Conservation (phyloP, 2,329 filamentous ascomycete genomes). For the Bipolaris zeicola region DNA sequence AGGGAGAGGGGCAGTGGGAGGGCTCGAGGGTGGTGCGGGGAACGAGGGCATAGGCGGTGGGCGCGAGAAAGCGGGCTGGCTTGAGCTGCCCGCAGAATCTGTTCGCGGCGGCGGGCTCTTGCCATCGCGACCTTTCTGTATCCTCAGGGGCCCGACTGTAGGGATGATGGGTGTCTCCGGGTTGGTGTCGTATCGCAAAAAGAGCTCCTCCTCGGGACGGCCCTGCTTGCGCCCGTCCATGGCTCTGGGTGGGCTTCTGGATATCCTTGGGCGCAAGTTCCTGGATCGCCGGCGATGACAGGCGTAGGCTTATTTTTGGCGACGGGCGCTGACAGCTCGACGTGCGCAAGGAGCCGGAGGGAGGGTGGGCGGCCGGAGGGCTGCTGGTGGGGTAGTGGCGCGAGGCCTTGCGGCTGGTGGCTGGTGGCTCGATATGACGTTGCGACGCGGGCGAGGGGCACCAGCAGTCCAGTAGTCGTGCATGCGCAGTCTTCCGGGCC, state of each 20-base stretch:
- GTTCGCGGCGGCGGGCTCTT: slow-evolving; percentile 58
- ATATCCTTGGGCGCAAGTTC: slow-evolving; percentile 12
- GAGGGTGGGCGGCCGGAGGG: slow-evolving; percentile 19
- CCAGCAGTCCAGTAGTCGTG: slow-evolving; percentile 5
- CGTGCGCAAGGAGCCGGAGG: slow-evolving; percentile 15
- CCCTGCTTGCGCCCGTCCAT: slow-evolving; percentile 63
- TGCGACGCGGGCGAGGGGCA: slow-evolving; percentile 14
- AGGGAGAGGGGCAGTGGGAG: slow-evolving; percentile 51
- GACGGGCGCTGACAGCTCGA: slow-evolving; percentile 26
- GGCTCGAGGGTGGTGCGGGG: slow-evolving; percentile 61
- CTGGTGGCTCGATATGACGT: slow-evolving; percentile 16
- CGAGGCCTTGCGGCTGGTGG: background rate
- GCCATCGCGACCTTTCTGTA: slow-evolving; percentile 72
- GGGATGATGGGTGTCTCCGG: slow-evolving; percentile 80
- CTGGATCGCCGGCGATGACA: slow-evolving; percentile 32
- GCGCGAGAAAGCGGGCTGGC: slow-evolving; percentile 45
- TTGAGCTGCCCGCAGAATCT: slow-evolving; percentile 69
- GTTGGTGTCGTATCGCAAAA: slow-evolving; percentile 61
- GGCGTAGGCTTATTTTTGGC: slow-evolving; percentile 34
- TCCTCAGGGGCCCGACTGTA: slow-evolving; percentile 81
- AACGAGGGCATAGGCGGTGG: slow-evolving; percentile 65
- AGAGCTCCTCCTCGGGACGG: slow-evolving; percentile 80
- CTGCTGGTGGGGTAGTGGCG: slow-evolving; percentile 16
- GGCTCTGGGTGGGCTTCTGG: slow-evolving; percentile 10
- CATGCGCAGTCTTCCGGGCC: slow-evolving; percentile 8